A percentile compares a stretch with the other conserved stretches of the same genome.
phyloP scores from a whole-genome alignment of 805 yeast genomes.

The Kazachstania psychrophila region DNA sequence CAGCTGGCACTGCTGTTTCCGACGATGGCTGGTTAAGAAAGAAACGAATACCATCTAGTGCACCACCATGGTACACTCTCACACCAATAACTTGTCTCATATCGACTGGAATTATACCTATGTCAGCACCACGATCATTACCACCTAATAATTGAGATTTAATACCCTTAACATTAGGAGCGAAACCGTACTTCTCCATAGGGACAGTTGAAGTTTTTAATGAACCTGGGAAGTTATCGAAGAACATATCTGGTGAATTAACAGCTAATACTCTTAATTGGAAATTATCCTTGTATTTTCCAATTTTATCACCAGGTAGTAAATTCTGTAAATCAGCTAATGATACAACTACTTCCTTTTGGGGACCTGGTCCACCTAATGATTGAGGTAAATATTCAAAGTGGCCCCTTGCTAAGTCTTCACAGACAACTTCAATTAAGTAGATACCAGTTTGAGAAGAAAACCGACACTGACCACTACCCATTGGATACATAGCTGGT shows the following conservation, averaged over 20 bases:
- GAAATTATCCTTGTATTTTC: slow-evolving; percentile 24
- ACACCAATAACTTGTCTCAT: slow-evolving; percentile 37
- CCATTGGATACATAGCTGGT: slow-evolving; percentile 41
- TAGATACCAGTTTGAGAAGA: slow-evolving; percentile 60
- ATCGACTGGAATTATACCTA: slow-evolving; percentile 23
- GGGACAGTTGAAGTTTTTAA: slow-evolving; percentile 13
- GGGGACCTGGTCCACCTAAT: slow-evolving; percentile 55
- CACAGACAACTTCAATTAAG: slow-evolving; percentile 59
- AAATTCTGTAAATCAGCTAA: slow-evolving; percentile 36
- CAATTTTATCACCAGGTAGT: slow-evolving; percentile 25
- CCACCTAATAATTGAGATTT: slow-evolving; percentile 25
- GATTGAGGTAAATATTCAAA: slow-evolving; percentile 51
- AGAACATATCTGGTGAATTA: slow-evolving; percentile 50
- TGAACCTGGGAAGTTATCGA: slow-evolving; percentile 38
- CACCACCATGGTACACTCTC: slow-evolving; percentile 63
- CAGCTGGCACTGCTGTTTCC: no score
- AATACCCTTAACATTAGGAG: slow-evolving; percentile 16
- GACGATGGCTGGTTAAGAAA: slow-evolving; percentile 21
- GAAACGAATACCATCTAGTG: slow-evolving; percentile 74
- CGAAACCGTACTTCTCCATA: slow-evolving; percentile 25
- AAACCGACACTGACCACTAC: slow-evolving; percentile 37
- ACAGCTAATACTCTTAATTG: slow-evolving; percentile 45
- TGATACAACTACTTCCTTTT: slow-evolving; percentile 39
- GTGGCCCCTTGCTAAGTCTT: slow-evolving; percentile 43
- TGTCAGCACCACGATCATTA: slow-evolving; percentile 22